phyloP scores from a whole-genome alignment of 75 land plant genomes.

The Sequoiadendron giganteum region DNA sequence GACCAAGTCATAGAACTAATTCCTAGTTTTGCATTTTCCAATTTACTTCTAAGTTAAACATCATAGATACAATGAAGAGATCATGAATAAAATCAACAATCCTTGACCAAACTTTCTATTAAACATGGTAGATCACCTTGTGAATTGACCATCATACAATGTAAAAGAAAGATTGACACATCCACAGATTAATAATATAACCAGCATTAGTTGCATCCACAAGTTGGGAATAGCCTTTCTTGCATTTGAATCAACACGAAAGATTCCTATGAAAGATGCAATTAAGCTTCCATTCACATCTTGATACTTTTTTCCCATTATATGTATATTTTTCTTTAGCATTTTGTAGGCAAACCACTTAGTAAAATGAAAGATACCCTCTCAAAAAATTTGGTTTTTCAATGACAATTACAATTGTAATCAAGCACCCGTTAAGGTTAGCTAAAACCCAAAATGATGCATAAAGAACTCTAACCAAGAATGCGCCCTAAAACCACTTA shows the following conservation, averaged over 20 bases:
- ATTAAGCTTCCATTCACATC: too few species aligned
- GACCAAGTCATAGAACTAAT: neutral
- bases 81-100: neutral
- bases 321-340: too few species aligned
- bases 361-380: too few species aligned
- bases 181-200: neutral
- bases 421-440: too few species aligned
- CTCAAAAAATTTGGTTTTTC: too few species aligned
- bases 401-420: too few species aligned
- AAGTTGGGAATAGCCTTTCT: neutral
- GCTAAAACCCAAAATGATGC: too few species aligned
- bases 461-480: too few species aligned
- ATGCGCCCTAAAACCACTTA: too few species aligned
- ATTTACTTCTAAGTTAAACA: neutral
- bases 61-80: neutral
- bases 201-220: neutral
- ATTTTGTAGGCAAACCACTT: neutral
- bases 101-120: neutral
- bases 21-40: neutral
- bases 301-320: too few species aligned
- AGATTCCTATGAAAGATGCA: neutral
- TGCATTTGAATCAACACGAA: too few species aligned
- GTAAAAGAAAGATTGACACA: neutral
- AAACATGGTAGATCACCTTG: neutral
- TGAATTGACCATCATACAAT: neutral